Percentiles rank a stretch among this genome's conserved stretches.
These are phyloP conservation scores for Phytopythium litorale DNA, from an alignment of 352 stramenopile genomes.

Conservation along the genomic window DNA sequence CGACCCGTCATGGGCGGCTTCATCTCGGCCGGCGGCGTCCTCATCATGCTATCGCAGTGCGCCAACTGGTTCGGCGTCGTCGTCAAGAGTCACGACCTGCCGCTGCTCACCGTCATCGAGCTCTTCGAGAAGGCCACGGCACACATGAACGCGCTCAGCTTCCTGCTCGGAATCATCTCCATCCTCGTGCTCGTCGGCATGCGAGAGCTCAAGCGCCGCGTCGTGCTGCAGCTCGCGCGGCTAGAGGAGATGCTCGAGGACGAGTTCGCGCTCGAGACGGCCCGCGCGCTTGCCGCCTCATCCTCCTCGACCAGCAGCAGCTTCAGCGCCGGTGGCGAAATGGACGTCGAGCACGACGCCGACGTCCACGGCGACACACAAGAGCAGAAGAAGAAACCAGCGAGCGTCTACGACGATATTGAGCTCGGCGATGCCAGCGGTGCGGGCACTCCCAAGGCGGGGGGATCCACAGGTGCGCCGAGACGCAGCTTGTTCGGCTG, in stretches of 20 bases:
- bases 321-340: constrained; percentile 3
- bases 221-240: constrained; percentile 25
- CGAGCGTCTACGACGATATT: constrained; percentile 28
- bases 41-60: constrained; percentile 90
- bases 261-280: constrained; percentile 27
- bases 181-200: constrained; percentile 53
- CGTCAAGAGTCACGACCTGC: constrained; percentile 39
- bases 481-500: constrained; percentile 6
- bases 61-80: constrained; percentile 83
- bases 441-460: constrained; percentile 10
- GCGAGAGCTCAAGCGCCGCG: constrained; percentile 33
- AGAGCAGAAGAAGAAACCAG: constrained; percentile 1
- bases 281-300: constrained; percentile 8
- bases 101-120: constrained; percentile 58
- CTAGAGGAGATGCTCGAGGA: constrained; percentile 34
- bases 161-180: constrained; percentile 54
- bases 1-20: constrained; percentile 90
- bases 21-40: constrained; percentile 82
- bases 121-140: constrained; percentile 44
- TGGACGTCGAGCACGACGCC: constrained; percentile 11
- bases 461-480: not conserved
- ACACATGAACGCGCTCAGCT: constrained; percentile 67
- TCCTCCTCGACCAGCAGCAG: constrained; percentile 4
- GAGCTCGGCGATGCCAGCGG: constrained; percentile 17
- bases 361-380: constrained; percentile 4